Percentiles rank a stretch among this genome's conserved stretches.
Evolutionary conservation across 805 yeast species (phyloP).

Genomic region (Komagataella kurtzmanii): DNA sequence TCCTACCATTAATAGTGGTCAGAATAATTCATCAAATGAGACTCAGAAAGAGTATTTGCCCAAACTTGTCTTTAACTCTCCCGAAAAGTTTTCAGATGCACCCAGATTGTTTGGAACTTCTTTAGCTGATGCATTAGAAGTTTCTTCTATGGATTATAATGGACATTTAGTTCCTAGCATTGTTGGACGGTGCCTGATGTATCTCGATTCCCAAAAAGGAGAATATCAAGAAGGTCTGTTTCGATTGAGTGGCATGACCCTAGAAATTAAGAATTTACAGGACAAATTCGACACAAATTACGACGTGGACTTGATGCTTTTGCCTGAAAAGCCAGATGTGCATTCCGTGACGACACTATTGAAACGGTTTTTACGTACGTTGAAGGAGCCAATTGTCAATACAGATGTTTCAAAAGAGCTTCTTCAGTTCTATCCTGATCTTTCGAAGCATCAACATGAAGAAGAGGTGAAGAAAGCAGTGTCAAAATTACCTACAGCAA

Average conservation of each 20-base stretch:
- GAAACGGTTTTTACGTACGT: slow-evolving; percentile 63
- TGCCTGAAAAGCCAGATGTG: slow-evolving; percentile 40
- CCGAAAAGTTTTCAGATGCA: slow-evolving; percentile 13
- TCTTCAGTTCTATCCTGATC: neutral
- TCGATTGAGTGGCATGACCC: slow-evolving; percentile 79
- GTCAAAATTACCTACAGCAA: slow-evolving; percentile 33
- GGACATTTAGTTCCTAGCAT: slow-evolving; percentile 55
- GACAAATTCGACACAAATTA: slow-evolving; percentile 51
- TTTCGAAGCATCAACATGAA: neutral
- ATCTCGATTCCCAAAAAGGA: slow-evolving; percentile 51
- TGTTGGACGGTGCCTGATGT: slow-evolving; percentile 61
- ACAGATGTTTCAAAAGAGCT: slow-evolving; percentile 12
- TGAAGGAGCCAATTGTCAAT: slow-evolving; percentile 55
- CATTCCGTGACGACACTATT: slow-evolving; percentile 75
- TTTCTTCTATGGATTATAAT: slow-evolving; percentile 36
- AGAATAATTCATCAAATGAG: slow-evolving; percentile 3
- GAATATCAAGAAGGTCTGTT: slow-evolving; percentile 85
- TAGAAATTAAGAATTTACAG: slow-evolving; percentile 56
- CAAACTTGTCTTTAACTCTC: slow-evolving; percentile 9
- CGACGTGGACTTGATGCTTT: slow-evolving; percentile 52
- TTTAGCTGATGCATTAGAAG: slow-evolving; percentile 31
- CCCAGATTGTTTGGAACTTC: slow-evolving; percentile 49
- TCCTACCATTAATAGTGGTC: neutral
- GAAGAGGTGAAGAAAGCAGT: neutral
- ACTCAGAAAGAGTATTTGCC: slow-evolving; percentile 6